phyloP scores from a whole-genome alignment of 1,284 basidiomycete genomes.

The Apiotrichum brassicae region DNA sequence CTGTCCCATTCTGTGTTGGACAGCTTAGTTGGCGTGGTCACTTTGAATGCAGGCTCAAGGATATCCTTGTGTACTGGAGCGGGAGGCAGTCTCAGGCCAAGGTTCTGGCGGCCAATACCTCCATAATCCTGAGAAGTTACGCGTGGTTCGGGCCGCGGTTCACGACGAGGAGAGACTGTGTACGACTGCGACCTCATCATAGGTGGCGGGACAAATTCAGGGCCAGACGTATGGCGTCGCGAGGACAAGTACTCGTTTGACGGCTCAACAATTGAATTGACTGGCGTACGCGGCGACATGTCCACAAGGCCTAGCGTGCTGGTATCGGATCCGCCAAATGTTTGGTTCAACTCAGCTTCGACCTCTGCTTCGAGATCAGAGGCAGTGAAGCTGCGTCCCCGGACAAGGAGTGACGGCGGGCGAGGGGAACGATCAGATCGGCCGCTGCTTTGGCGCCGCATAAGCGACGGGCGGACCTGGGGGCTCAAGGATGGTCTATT shows the following conservation, averaged over 20 bases:
- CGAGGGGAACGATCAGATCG: conserved; percentile 17
- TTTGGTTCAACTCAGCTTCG: too few species aligned
- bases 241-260: background rate
- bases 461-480: conserved; percentile 26
- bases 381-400: conserved; percentile 45
- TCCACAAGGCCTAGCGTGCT: too few species aligned
- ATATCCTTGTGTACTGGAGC: background rate
- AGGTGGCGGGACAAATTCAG: background rate
- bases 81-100: background rate
- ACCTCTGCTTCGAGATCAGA: conserved; percentile 35
- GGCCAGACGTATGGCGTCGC: conserved; percentile 1
- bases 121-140: background rate
- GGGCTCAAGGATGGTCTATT: background rate
- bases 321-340: too few species aligned
- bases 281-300: background rate
- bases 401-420: conserved; percentile 34
- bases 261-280: background rate
- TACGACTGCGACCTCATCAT: conserved; percentile 1
- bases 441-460: conserved; percentile 10
- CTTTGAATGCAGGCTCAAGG: conserved; percentile 8
- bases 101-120: background rate
- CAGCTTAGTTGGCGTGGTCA: background rate
- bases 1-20: conserved; percentile 8
- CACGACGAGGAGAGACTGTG: background rate
- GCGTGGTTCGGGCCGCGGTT: background rate